phyloP scores from a whole-genome alignment of 805 yeast species.

The Citeromyces nyonsensis region DNA sequence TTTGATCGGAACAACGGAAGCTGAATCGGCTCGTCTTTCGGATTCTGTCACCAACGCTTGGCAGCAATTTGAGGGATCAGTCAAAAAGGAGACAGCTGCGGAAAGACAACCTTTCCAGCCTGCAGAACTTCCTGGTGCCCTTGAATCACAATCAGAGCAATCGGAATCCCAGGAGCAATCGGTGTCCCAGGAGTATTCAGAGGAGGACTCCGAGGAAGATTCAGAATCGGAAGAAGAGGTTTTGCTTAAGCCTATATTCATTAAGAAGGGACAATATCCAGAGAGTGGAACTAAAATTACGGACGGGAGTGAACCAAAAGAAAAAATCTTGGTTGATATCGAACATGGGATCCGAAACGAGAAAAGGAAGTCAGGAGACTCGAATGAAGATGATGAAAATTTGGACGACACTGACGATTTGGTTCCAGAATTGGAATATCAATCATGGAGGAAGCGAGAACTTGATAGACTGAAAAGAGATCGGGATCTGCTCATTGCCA shows the following conservation, averaged over 20 bases:
- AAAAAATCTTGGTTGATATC: constrained; percentile 7
- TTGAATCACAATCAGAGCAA: not conserved
- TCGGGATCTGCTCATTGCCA: constrained; percentile 7
- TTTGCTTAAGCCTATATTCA: constrained; percentile 11
- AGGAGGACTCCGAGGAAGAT: not conserved
- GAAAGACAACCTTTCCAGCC: not conserved
- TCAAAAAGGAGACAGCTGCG: not conserved
- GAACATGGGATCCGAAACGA: constrained; percentile 10
- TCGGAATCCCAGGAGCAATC: not conserved
- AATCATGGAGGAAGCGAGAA: constrained; percentile 18
- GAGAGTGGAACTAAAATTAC: constrained; percentile 5
- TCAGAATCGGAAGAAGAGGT: constrained; percentile 5
- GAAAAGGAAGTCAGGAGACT: constrained; percentile 6
- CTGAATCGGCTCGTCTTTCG: too few relatives aligned
- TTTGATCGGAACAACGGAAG: too few relatives aligned
- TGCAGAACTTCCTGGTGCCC: not conserved
- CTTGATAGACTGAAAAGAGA: constrained; percentile 14
- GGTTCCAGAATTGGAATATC: constrained; percentile 30
- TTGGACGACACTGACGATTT: constrained; percentile 48
- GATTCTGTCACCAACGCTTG: too few relatives aligned
- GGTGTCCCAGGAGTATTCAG: constrained; percentile 2
- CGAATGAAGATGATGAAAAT: constrained; percentile 11
- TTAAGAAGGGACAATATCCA: too few relatives aligned
- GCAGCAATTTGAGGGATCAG: not conserved
- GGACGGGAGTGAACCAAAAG: constrained; percentile 11